Base-by-base conservation (phyloP, 2,329 filamentous ascomycete species). In the Phialophora tarda region DNA sequence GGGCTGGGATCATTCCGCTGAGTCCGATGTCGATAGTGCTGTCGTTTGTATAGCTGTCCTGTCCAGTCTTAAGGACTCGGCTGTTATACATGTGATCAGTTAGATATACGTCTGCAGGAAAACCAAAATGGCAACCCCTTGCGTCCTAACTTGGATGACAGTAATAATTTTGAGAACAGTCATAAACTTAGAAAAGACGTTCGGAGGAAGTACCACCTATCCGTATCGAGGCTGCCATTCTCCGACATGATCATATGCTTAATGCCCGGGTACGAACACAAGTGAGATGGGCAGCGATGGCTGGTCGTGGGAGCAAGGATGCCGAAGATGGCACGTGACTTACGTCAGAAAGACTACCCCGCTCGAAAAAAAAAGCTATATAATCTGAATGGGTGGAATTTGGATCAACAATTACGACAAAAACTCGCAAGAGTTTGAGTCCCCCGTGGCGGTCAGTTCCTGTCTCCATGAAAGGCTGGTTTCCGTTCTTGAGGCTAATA, bases 401-500 rank as follows among this genome's bases (percentile, higher is more conserved):
- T 8, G 2, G 44, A 0, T 48, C 44, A 48, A 48, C 44, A 48
- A 48, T 3, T 21, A 48, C 17, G 44, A 48, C 44, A 48, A 48
- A 21, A 48, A 48, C 44, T 48, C 44, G 44, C 17, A 48, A 48
- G 44, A 48, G 44, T 48, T 48, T 48, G 44, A 48, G 44, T 48
- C 44, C 44, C 44, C 44, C 44, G 73, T 75, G 74, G 74, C 74
- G 74, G 30, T 32, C 30, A 32, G 30, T 32, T 11, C 30, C 30
- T 32, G 30, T 32, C 8, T 32, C 30, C 30, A 32, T 32, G 1
- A 11, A 32, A 32, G 30, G 11, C 30, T 32, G 30, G 8, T 32
- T 32, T 32, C 30, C 30, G 30, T 32, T 32, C 30, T 32, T 11
- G 3, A 32, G 30, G 30, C 30, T 32, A 32, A 32, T 11, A 32